A percentile compares a stretch with the other conserved stretches of the same genome.
Evolutionary conservation across 2,329 filamentous ascomycete species (phyloP).

Genomic region (Aureobasidium namibiae): DNA sequence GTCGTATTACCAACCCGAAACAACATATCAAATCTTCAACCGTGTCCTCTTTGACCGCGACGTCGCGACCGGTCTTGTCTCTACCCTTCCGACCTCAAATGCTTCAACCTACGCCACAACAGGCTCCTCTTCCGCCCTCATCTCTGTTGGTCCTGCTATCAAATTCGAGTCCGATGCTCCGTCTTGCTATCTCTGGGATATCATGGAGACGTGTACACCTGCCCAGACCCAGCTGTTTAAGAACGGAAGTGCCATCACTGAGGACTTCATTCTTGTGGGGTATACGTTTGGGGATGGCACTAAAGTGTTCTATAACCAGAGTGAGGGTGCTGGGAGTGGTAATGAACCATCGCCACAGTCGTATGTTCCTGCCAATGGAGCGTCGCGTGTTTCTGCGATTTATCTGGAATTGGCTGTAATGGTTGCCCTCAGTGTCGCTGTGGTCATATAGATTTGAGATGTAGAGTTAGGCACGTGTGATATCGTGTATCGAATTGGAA

Average conservation of each 20-base stretch:
- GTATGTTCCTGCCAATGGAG: not conserved
- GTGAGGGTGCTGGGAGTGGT: not conserved
- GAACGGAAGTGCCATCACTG: slow-evolving; percentile 38
- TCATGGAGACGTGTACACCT: slow-evolving; percentile 34
- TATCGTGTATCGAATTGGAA: too few species aligned
- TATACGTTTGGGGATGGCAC: not conserved
- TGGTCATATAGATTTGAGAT: not conserved
- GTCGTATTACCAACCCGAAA: slow-evolving; percentile 48
- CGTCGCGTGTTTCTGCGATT: not conserved
- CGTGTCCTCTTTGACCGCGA: slow-evolving; percentile 44
- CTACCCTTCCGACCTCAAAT: slow-evolving; percentile 29
- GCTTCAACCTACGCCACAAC: not conserved
- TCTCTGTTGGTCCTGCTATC: not conserved
- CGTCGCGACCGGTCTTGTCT: slow-evolving; percentile 45
- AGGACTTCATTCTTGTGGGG: slow-evolving; percentile 32
- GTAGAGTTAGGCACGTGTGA: not conserved
- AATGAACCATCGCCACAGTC: not conserved
- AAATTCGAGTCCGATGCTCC: not conserved
- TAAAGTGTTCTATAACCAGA: not conserved
- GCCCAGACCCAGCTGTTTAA: slow-evolving; percentile 36
- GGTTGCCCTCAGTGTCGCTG: not conserved
- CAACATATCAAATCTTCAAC: slow-evolving; percentile 46
- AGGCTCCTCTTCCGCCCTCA: not conserved
- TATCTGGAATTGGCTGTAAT: not conserved
- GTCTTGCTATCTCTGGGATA: slow-evolving; percentile 36